Base-by-base conservation (phyloP, 352 stramenopile genomes). In the Phytophthora capsici region DNA sequence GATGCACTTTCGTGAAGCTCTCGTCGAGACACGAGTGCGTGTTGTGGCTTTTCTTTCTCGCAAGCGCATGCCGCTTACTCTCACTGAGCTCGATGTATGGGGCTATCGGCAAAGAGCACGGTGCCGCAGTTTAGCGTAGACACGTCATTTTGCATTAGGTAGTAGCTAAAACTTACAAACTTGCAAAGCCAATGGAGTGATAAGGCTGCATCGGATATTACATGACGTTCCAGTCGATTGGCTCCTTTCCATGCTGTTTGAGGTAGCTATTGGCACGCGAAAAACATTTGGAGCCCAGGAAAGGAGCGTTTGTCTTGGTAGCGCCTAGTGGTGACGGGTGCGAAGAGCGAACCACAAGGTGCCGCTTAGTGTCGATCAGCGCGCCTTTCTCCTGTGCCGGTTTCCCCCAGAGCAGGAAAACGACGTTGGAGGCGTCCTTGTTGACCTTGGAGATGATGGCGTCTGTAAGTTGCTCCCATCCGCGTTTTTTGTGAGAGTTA, bases 331-430 rank as follows among this genome's bases (percentile, higher is more conserved):
- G 97, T 56, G 95, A 99, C 16, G 95, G 95, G 68, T 98, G 95
- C 17, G 84, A 96, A 66, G 86, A 91, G 84, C 84, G 82, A 70
- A 98, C 53, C 61, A 97, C 80, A 25, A 87, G 67, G 57, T 98
- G 91, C 55, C 89, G 93, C 9, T 51, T 77, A 28, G 68, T 54
- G 66, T 98, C 81, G 48, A 98, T 95, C 40, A 88, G 62, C 13
- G 69, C 78, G 19, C 78, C 75, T 57, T 94, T 97, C 38, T 84
- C 68, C 58, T 98, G 89, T 9, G 97, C 97, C 26, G 96, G 97
- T 61, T 98, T 98, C 19, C 98, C 98, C 98, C 98, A 99, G 7
- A 99, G 80, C 63, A 99, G 65, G 74, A 99, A 99, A 0, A 99
- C 98, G 16, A 99, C 81, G 70, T 96, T 80, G 16, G 69, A 72